A percentile compares a stretch with the other conserved stretches of the same genome.
phyloP scores from a whole-genome alignment of 2,329 filamentous ascomycete genomes.

The Magnaporthiopsis incrustans region DNA sequence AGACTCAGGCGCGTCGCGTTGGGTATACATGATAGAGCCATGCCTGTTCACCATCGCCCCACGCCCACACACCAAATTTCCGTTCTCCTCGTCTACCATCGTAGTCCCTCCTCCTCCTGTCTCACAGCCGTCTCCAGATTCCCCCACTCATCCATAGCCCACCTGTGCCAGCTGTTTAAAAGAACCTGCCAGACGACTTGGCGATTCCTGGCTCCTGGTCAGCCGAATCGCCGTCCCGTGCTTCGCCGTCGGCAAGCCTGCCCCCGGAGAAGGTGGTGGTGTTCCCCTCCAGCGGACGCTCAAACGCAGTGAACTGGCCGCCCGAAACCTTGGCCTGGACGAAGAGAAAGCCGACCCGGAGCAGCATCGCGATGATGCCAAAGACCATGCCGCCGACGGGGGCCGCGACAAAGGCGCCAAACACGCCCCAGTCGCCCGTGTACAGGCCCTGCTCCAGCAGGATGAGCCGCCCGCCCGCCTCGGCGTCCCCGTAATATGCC shows the following conservation, averaged over 20 bases:
- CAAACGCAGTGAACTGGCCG: slow-evolving; percentile 57
- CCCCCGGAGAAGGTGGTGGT: slow-evolving; percentile 28
- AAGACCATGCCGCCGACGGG: slow-evolving; percentile 68
- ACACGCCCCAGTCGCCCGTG: slow-evolving; percentile 69
- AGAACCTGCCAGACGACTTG: slow-evolving; percentile 44
- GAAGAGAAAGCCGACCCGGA: slow-evolving; percentile 54
- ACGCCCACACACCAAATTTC: no score
- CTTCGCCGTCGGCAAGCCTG: slow-evolving; percentile 16
- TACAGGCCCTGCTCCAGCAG: slow-evolving; percentile 69
- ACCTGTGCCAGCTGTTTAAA: slow-evolving; percentile 24
- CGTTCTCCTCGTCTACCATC: no score
- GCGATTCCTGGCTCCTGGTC: slow-evolving; percentile 21
- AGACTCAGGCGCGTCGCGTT: no score
- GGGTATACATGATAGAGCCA: no score
- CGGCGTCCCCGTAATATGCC: slow-evolving; percentile 65
- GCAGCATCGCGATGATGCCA: slow-evolving; percentile 53
- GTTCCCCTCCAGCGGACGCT: slow-evolving; percentile 23
- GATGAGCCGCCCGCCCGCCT: slow-evolving; percentile 57
- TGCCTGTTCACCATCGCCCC: no score
- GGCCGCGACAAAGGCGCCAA: slow-evolving; percentile 75
- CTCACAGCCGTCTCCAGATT: no score
- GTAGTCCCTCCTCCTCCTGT: no score
- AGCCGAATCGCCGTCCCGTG: slow-evolving; percentile 18
- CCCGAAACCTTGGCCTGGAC: slow-evolving; percentile 48
- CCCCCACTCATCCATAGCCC: no score